Conservation (phyloP, 1,284 basidiomycete species). For the Ganoderma resinaceum region DNA sequence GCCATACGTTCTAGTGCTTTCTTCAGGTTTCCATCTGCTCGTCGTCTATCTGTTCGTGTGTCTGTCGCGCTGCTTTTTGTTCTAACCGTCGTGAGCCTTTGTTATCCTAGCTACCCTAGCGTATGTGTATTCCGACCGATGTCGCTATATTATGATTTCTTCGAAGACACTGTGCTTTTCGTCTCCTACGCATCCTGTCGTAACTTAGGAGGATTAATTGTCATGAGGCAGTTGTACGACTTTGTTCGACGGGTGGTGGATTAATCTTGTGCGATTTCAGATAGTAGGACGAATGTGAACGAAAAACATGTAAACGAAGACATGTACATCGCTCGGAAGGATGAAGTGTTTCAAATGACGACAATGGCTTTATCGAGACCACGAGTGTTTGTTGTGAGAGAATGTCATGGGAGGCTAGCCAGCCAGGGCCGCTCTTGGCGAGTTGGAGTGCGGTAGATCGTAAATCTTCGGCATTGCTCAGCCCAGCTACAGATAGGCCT, state of each 20-base stretch:
- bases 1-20: conserved; percentile 6
- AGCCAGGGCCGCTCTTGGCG: not conserved
- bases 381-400: not conserved
- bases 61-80: conserved; percentile 20
- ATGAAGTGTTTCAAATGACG: not conserved
- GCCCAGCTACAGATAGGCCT: not conserved
- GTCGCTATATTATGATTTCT: conserved; percentile 18
- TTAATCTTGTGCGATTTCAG: not conserved
- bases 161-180: not conserved
- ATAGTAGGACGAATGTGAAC: not conserved
- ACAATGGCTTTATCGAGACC: not conserved
- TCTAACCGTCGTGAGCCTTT: conserved; percentile 13
- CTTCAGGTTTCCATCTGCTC: not conserved
- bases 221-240: not conserved
- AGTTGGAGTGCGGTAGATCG: not conserved
- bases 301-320: not conserved
- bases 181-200: not conserved
- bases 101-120: conserved; percentile 25
- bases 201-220: not conserved
- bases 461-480: not conserved
- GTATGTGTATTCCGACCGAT: conserved; percentile 25
- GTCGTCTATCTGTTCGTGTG: conserved; percentile 12
- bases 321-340: not conserved
- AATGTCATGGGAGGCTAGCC: not conserved
- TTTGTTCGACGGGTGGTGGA: not conserved